Evolutionary conservation across 1,284 basidiomycete genomes (phyloP), one percentile per base, ranked within the genome.

Genomic region (Trametes polyzona): DNA sequence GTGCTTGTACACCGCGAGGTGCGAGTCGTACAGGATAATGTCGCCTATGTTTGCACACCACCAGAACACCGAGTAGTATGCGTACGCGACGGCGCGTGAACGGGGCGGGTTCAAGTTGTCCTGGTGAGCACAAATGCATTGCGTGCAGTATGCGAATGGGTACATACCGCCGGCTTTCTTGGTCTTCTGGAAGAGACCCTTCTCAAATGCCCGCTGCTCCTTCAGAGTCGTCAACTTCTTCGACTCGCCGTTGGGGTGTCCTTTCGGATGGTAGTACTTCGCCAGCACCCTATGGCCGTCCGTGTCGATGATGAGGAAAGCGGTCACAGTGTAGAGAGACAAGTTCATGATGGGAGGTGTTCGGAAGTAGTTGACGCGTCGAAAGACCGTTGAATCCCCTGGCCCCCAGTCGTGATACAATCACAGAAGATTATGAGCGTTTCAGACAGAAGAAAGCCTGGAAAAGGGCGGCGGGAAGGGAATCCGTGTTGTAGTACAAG

Each of bases 131-230:
- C n/a, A n/a, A n/a, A n/a, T n/a, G n/a, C 1, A 12, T 41, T 24
- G 32, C 16, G 47, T 16, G 26, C 32, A 32, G 19, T 16, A 48
- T 35, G 23, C 46, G 26, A 47, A 27, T 14, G 10, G 14, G 10
- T 21, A 80, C 86, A 69, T 67, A 95, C 94, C 92, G 74, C 89
- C 90, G 19, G 91, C 82, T 70, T 95, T 92, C 76, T 94, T 92
- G 0, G 95, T 96, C 79, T 99, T 99, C 68, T 94, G 90, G 82
- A 88, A 97, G 39, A 99, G 79, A 2, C 90, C 92, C 79, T 96
- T 96, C 79, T 99, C 97, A 70, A 98, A 98, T 26, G 88, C 85
- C 47, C 92, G 89, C 74, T 98, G 96, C 70, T 99, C 96, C 75
- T 98, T 98, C 66, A 93, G 70, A 14, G 87, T 88, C 17, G 79